A percentile compares a stretch with the other conserved stretches of the same genome.
Conservation (phyloP, 1,284 basidiomycete genomes). For the Tilletia indica region DNA sequence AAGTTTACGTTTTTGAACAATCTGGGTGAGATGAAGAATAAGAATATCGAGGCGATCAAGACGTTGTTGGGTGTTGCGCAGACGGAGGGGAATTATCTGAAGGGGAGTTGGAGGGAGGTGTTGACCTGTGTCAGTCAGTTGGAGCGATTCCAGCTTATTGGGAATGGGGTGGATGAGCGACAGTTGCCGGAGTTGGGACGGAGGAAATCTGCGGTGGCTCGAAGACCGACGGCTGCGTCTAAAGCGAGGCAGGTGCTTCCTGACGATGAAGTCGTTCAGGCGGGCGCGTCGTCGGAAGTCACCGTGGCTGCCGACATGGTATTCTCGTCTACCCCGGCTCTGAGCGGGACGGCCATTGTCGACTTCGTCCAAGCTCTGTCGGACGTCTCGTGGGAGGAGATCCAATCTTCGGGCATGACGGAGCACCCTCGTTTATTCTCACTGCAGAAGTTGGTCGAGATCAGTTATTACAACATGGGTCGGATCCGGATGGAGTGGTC, state of each 20-base stretch:
- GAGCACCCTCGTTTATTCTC: constrained; percentile 89
- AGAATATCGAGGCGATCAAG: constrained; percentile 56
- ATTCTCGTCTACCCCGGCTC: constrained; percentile 88
- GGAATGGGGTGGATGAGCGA: constrained; percentile 56
- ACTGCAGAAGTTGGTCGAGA: constrained; percentile 96
- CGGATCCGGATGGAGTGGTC: constrained; percentile 99
- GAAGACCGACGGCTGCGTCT: constrained; percentile 16
- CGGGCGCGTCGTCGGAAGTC: constrained; percentile 94
- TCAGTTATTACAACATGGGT: constrained; percentile 99
- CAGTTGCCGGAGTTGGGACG: constrained; percentile 77
- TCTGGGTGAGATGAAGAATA: constrained; percentile 55
- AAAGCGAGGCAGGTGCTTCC: constrained; percentile 60
- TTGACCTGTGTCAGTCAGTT: constrained; percentile 54
- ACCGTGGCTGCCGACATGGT: constrained; percentile 99
- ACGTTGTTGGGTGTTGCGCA: constrained; percentile 53
- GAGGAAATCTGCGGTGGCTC: constrained; percentile 60
- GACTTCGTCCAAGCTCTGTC: constrained; percentile 95
- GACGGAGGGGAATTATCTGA: constrained; percentile 54
- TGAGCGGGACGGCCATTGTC: constrained; percentile 93
- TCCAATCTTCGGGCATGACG: constrained; percentile 90
- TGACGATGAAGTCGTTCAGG: constrained; percentile 90
- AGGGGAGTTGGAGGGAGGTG: constrained; percentile 54
- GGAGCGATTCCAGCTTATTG: constrained; percentile 55
- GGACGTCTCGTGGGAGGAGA: constrained; percentile 99
- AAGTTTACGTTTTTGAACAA: constrained; percentile 57